A percentile compares a stretch with the other conserved stretches of the same genome.
Conservation (phyloP, 805 yeast genomes). For the Saccharomyces kudriavzevii region DNA sequence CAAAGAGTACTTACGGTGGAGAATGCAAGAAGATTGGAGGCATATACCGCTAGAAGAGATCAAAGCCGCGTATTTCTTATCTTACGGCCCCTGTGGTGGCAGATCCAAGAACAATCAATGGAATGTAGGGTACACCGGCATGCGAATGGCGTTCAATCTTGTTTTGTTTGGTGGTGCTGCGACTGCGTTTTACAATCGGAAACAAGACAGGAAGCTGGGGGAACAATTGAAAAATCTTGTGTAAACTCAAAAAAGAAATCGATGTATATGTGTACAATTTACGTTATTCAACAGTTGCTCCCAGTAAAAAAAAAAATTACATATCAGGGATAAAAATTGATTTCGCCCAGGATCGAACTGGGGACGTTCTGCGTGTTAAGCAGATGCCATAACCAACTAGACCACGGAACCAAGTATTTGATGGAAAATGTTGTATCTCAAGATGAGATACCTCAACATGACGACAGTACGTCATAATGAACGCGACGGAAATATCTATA, state of each 20-base stretch:
- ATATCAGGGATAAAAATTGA: constrained; percentile 58
- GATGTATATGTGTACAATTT: background rate
- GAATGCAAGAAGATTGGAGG: constrained; percentile 30
- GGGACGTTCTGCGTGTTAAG: constrained; percentile 99
- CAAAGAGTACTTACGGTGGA: constrained; percentile 30
- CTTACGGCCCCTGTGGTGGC: constrained; percentile 36
- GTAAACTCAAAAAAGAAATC: background rate
- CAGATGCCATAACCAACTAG: constrained; percentile 99
- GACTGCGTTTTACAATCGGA: background rate
- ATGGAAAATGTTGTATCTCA: too few species aligned
- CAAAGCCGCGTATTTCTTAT: constrained; percentile 29
- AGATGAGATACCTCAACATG: too few species aligned
- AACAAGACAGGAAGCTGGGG: background rate
- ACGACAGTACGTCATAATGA: too few species aligned
- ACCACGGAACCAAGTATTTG: constrained; percentile 71
- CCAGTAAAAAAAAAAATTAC: too few species aligned
- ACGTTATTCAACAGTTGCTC: too few species aligned
- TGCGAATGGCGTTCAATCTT: background rate
- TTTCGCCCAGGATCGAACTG: constrained; percentile 99
- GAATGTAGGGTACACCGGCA: background rate
- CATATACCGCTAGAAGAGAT: constrained; percentile 23
- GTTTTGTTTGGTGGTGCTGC: background rate
- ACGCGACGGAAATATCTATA: too few species aligned
- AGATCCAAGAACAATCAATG: constrained; percentile 13
- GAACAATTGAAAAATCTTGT: background rate